These are phyloP conservation scores for Fusarium sp. DNA, from an alignment of 2,329 filamentous ascomycete species.

Conservation along the genomic window DNA sequence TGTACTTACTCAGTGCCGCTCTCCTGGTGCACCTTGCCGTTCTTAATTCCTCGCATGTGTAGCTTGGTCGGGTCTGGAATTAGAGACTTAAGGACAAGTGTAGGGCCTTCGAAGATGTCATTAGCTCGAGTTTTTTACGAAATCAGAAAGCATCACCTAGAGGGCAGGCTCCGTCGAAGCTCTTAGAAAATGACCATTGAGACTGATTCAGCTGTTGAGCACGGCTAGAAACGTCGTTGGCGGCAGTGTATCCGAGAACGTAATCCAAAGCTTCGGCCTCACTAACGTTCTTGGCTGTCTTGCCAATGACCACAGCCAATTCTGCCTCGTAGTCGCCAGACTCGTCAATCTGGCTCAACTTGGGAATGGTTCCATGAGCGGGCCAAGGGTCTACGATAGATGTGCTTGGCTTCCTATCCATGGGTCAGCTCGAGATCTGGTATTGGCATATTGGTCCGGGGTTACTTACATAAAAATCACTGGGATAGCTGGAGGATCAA, in stretches of 20 bases:
- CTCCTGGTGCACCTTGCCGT: slow-evolving; percentile 57
- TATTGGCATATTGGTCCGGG: too few relatives aligned
- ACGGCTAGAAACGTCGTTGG: slow-evolving; percentile 71
- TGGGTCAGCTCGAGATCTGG: background rate
- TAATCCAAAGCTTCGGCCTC: slow-evolving; percentile 70
- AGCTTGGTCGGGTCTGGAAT: slow-evolving; percentile 70
- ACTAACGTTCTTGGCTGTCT: slow-evolving; percentile 64
- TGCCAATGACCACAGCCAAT: slow-evolving; percentile 68
- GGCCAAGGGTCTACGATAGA: slow-evolving; percentile 68
- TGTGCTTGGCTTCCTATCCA: slow-evolving; percentile 63
- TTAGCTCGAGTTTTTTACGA: slow-evolving; percentile 2
- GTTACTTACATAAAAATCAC: slow-evolving; percentile 65
- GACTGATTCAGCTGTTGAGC: slow-evolving; percentile 48
- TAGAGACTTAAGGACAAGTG: slow-evolving; percentile 70
- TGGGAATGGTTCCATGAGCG: slow-evolving; percentile 65
- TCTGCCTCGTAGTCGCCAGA: slow-evolving; percentile 72
- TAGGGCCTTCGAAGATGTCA: slow-evolving; percentile 65
- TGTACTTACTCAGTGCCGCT: slow-evolving; percentile 46
- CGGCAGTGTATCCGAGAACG: slow-evolving; percentile 73
- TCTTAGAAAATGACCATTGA: slow-evolving; percentile 65
- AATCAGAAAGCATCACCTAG: slow-evolving; percentile 48
- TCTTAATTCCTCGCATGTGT: slow-evolving; percentile 67
- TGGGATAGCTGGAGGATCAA: slow-evolving; percentile 66
- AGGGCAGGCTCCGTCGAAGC: slow-evolving; percentile 69
- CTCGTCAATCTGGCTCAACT: slow-evolving; percentile 61